A percentile compares a stretch with the other conserved stretches of the same genome.
Conservation (phyloP, 208 protist species). For the Acanthamoeba triangularis region DNA sequence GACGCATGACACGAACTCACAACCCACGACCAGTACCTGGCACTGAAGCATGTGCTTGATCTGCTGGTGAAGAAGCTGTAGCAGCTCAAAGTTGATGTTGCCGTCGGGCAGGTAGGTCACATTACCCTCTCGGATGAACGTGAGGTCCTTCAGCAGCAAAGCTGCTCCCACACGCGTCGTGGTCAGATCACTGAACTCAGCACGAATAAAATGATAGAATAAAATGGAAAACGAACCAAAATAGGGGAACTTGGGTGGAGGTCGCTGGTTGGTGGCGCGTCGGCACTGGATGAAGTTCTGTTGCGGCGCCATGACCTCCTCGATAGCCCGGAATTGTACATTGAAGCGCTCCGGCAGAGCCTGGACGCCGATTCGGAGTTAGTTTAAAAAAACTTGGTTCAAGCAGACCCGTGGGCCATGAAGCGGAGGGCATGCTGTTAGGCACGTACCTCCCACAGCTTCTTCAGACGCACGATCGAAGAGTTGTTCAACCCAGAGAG, state of each 20-base stretch:
- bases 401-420: background rate
- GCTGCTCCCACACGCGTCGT: background rate
- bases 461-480: conserved; percentile 18
- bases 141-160: conserved; percentile 45
- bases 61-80: conserved; percentile 54
- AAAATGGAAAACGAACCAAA: background rate
- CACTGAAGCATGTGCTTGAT: conserved; percentile 27
- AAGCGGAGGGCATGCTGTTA: background rate
- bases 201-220: background rate
- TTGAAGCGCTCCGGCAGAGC: conserved; percentile 23
- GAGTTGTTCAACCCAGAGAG: conserved; percentile 46
- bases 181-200: background rate
- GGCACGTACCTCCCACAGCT: conserved; percentile 1
- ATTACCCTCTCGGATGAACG: conserved; percentile 62
- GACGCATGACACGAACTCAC: no score
- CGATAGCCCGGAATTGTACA: conserved; percentile 27
- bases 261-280: background rate
- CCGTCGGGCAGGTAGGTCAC: conserved; percentile 60
- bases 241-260: conserved; percentile 47
- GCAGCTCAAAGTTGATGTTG: conserved; percentile 64
- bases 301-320: conserved; percentile 52
- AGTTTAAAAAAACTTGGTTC: background rate
- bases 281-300: conserved; percentile 45
- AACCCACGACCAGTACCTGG: background rate
- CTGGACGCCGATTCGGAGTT: background rate